Base-by-base conservation (phyloP, 805 yeast genomes). In the Dipodascopsis uninucleata region DNA sequence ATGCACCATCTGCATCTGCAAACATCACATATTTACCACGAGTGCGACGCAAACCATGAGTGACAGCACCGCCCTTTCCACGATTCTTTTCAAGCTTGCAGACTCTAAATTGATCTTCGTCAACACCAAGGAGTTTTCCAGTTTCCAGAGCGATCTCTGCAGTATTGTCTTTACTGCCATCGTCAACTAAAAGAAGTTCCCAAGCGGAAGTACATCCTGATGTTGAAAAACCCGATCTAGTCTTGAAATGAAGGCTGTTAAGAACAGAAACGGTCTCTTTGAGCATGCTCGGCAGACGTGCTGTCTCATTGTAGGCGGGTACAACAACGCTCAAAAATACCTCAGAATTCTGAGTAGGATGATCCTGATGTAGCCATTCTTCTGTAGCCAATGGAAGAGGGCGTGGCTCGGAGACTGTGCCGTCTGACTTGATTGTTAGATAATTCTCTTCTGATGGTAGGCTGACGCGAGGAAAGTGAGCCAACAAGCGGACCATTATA, bases 1-100 rank as follows among this genome's bases (percentile, higher is more conserved):
- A 82, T 3, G 98, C 97, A 26, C 97, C 97, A 66, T 93, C 98
- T 1, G 97, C 98, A 66, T 93, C 98, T 1, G 96, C 97, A 69
- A 93, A 93, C 7, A 93, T 72, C 8, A 79, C 77, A 57, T 76
- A 81, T 45, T 71, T 63, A 9, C 97, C 98, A 33, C 86, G 70
- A 2, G 81, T 69, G 58, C 78, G 79, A 57, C 81, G 76, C 63
- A 93, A 67, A 5, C 98, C 98, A 64, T 90, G 97, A 14, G 94
- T 79, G 0, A 93, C 97, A 0, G 97, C 98, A 9, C 97, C 96
- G 28, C 94, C 94, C 67, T 90, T 90, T 21, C 98, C 98, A 58
- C 98, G 74, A 63, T 93, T 93, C 52, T 76, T 64, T 20, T 66
- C 76, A 51, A 93, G 72, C 54, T 72, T 74, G n/a, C 85, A 72